Evolutionary conservation across 257 asterid species (phyloP).

Genomic region (Cordia subcordata): DNA sequence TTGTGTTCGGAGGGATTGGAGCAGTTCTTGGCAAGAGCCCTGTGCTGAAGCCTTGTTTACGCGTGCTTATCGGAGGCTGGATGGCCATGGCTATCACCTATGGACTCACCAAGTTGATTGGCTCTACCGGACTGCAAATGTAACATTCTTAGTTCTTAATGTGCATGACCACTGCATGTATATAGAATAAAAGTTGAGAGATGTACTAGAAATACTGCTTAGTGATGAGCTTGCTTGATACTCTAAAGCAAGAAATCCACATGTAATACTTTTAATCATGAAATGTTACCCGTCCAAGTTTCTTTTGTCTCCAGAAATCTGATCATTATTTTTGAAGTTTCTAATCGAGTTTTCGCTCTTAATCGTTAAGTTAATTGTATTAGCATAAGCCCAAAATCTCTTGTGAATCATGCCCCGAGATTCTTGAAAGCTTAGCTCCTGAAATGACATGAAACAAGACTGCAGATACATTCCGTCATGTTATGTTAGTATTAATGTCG

Average conservation of each 20-base stretch:
- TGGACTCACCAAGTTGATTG: constrained; percentile 40
- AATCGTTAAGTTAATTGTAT: too few species aligned
- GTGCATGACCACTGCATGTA: too few species aligned
- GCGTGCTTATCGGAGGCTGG: constrained; percentile 73
- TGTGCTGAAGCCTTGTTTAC: constrained; percentile 31
- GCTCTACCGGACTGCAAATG: constrained; percentile 14
- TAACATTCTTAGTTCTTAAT: neutral
- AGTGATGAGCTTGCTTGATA: neutral
- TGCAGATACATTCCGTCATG: too few species aligned
- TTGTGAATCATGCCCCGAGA: too few species aligned
- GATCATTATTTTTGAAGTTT: too few species aligned
- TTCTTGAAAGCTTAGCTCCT: too few species aligned
- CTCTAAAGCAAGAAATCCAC: neutral
- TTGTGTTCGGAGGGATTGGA: constrained; percentile 51
- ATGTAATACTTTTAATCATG: neutral
- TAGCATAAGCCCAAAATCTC: too few species aligned
- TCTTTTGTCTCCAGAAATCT: neutral
- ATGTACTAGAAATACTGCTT: too few species aligned
- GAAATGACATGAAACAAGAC: too few species aligned
- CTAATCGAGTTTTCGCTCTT: too few species aligned
- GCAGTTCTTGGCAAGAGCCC: constrained; percentile 48
- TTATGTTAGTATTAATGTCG: too few species aligned
- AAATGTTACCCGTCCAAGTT: neutral
- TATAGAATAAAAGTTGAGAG: too few species aligned
- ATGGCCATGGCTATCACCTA: constrained; percentile 58